Evolutionary conservation across 192 early-diverging fungal species (phyloP).

Genomic region (Coemansia interrupta): DNA sequence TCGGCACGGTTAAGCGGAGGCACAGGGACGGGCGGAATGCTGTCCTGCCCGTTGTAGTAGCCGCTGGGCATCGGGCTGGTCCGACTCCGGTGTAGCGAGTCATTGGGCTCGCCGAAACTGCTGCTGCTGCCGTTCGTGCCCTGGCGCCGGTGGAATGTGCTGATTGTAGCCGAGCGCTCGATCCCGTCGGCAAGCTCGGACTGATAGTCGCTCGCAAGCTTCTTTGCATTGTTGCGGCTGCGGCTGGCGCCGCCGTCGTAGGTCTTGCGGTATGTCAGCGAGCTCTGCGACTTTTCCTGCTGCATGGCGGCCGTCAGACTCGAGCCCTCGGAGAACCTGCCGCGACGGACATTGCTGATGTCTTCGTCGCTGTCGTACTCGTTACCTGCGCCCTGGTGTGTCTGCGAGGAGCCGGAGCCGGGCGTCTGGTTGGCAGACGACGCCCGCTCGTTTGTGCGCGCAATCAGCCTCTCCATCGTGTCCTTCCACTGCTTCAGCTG

Average conservation of each 20-base stretch:
- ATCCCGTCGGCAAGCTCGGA: slow-evolving; percentile 39
- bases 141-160: slow-evolving; percentile 39
- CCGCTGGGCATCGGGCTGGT: slow-evolving; percentile 38
- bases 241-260: slow-evolving; percentile 36
- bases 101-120: slow-evolving; percentile 27
- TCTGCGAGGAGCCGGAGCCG: slow-evolving; percentile 9
- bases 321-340: slow-evolving; percentile 45
- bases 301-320: slow-evolving; percentile 44
- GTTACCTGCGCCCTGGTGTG: slow-evolving; percentile 19
- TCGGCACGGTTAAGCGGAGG: slow-evolving; percentile 28
- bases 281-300: slow-evolving; percentile 30
- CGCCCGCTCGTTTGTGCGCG: slow-evolving; percentile 50
- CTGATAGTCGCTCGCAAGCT: slow-evolving; percentile 37
- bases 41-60: slow-evolving; percentile 21
- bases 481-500: slow-evolving; percentile 86
- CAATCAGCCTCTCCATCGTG: slow-evolving; percentile 70
- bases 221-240: slow-evolving; percentile 28
- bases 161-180: slow-evolving; percentile 46
- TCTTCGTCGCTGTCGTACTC: slow-evolving; percentile 39
- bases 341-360: slow-evolving; percentile 24
- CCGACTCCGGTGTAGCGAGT: slow-evolving; percentile 10
- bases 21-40: slow-evolving; percentile 34
- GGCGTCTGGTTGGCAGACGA: slow-evolving; percentile 15
- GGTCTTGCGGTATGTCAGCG: slow-evolving; percentile 43
- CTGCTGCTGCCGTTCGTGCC: slow-evolving; percentile 37